Evolutionary conservation across 768 basidiomycete species (phyloP).

Genomic region (Tylopilus cervinicoccineus): DNA sequence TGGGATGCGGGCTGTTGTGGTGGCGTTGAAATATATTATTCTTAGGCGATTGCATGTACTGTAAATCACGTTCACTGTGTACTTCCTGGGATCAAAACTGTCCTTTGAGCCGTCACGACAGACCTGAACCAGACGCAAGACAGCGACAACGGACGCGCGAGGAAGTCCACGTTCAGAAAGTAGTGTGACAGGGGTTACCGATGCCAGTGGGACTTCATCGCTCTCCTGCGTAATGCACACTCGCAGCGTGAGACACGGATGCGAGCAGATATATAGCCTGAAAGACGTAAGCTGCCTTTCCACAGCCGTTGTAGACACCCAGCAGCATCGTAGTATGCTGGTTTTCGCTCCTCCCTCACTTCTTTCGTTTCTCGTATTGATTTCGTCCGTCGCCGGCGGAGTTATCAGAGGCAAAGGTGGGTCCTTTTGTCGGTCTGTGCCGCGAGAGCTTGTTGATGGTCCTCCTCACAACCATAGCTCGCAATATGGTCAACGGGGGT

Average conservation of each 20-base stretch:
- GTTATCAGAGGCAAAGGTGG: slow-evolving; percentile 8
- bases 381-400: slow-evolving; percentile 6
- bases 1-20: neutral
- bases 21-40: neutral
- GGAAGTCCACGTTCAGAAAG: slow-evolving; percentile 1
- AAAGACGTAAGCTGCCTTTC: neutral
- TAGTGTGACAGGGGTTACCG: neutral
- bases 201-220: neutral
- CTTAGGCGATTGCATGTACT: neutral
- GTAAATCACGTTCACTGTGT: neutral
- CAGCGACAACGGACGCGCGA: neutral
- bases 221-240: neutral
- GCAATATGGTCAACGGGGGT: neutral
- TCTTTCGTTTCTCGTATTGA: slow-evolving; percentile 11
- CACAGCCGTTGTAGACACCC: neutral
- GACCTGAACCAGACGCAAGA: neutral
- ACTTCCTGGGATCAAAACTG: neutral
- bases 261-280: slow-evolving; percentile 11
- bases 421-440: neutral
- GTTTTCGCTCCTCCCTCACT: slow-evolving; percentile 7
- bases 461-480: neutral
- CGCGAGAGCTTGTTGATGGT: neutral
- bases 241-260: neutral
- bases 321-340: slow-evolving; percentile 7
- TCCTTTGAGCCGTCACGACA: neutral